These are phyloP conservation scores for Pseudocercospora vitis DNA, from an alignment of 2,329 filamentous ascomycete genomes.

Conservation along the genomic window DNA sequence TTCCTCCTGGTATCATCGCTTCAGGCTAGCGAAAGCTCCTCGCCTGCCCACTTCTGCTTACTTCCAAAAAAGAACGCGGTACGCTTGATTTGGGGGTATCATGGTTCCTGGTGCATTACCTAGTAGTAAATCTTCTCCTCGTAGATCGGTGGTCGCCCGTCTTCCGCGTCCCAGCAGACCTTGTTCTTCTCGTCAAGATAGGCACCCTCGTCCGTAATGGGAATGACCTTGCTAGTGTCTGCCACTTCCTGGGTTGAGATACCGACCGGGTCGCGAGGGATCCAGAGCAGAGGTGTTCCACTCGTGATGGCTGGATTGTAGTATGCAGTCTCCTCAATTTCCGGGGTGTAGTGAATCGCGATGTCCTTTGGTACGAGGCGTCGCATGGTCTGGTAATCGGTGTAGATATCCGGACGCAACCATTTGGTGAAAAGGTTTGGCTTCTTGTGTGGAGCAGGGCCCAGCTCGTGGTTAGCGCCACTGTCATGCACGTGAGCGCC, in stretches of 20 bases:
- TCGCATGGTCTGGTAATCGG: constrained; percentile 70
- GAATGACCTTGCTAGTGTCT: constrained; percentile 69
- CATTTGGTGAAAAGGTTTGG: constrained; percentile 65
- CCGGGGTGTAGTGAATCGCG: constrained; percentile 60
- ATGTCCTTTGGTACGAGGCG: constrained; percentile 64
- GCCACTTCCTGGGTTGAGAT: constrained; percentile 75
- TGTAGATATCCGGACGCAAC: constrained; percentile 74
- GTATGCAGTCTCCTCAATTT: constrained; percentile 68
- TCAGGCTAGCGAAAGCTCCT: constrained; percentile 9
- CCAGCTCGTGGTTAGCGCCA: constrained; percentile 29
- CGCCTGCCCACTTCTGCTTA: not conserved
- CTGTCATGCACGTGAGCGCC: constrained; percentile 23
- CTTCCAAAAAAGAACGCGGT: not conserved
- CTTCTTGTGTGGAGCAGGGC: constrained; percentile 47
- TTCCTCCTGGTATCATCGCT: constrained; percentile 14
- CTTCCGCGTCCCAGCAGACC: constrained; percentile 58
- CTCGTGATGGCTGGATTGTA: constrained; percentile 68
- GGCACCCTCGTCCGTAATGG: constrained; percentile 78
- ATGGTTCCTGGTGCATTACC: constrained; percentile 10
- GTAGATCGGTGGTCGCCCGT: constrained; percentile 60
- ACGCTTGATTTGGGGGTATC: constrained; percentile 13
- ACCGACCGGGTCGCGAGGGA: constrained; percentile 72
- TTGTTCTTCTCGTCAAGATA: constrained; percentile 69
- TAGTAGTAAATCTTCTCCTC: constrained; percentile 57
- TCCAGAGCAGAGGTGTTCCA: constrained; percentile 73